These are phyloP conservation scores for Ophiocordyceps robertsii DNA, from an alignment of 2,329 filamentous ascomycete genomes.

Conservation along the genomic window DNA sequence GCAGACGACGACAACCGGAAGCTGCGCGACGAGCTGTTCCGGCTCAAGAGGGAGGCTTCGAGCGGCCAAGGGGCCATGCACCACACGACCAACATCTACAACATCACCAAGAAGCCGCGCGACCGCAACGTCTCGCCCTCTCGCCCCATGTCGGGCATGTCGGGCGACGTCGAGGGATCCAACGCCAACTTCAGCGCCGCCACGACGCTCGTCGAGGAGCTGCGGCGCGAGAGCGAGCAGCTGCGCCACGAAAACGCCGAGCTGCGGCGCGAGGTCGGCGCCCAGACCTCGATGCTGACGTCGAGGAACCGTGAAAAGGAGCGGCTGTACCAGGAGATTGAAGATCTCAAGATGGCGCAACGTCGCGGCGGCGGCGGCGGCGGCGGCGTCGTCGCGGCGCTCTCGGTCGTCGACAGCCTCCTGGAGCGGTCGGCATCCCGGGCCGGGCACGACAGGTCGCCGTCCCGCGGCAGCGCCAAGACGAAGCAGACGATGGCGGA, in stretches of 20 bases:
- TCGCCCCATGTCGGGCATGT: constrained; percentile 35
- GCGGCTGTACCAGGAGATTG: constrained; percentile 88
- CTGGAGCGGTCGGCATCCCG: constrained; percentile 89
- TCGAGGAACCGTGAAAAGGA: constrained; percentile 93
- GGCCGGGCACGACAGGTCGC: constrained; percentile 54
- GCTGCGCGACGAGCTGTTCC: constrained; percentile 72
- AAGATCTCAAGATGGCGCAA: constrained; percentile 83
- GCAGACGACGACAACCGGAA: constrained; percentile 78
- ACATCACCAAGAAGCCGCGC: constrained; percentile 42
- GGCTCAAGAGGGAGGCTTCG: constrained; percentile 48
- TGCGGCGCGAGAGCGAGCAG: constrained; percentile 55
- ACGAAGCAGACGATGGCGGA: constrained; percentile 46
- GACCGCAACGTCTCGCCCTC: constrained; percentile 32
- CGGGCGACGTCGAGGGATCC: constrained; percentile 35
- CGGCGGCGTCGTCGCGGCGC: constrained; percentile 30
- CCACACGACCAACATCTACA: constrained; percentile 54
- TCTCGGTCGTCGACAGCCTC: constrained; percentile 71
- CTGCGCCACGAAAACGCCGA: constrained; percentile 87
- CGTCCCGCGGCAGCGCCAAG: constrained; percentile 58
- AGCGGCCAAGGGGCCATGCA: constrained; percentile 23
- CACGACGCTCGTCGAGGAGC: constrained; percentile 63
- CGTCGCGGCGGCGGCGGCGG: constrained; percentile 52
- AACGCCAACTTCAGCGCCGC: constrained; percentile 42
- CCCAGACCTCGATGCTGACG: constrained; percentile 94
- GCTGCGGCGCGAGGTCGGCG: constrained; percentile 79